Conservation (phyloP, 768 basidiomycete species). For the Amanita rubescens region DNA sequence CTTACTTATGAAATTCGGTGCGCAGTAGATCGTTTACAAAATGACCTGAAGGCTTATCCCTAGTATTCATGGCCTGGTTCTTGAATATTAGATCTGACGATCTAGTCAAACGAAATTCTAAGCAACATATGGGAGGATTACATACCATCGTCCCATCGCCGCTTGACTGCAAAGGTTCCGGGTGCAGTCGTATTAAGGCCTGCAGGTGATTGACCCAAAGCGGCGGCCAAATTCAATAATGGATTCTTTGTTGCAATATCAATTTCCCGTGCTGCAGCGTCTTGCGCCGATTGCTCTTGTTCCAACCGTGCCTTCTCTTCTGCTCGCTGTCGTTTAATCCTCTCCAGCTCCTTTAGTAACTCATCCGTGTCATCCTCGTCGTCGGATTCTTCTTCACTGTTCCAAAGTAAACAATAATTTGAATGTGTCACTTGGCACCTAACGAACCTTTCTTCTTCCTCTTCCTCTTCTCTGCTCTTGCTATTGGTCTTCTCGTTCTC, state of each 20-base stretch:
- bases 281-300: conserved; percentile 56
- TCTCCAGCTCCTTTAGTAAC: conserved; percentile 92
- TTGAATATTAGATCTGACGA: conserved; percentile 89
- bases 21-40: conserved; percentile 95
- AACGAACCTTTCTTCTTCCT: conserved; percentile 43
- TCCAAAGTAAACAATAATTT: not conserved
- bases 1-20: conserved; percentile 87
- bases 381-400: conserved; percentile 49
- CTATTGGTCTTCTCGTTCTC: conserved; percentile 42
- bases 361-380: conserved; percentile 93
- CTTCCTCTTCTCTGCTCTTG: conserved; percentile 24
- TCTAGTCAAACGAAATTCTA: conserved; percentile 1
- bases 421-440: not conserved
- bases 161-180: conserved; percentile 86
- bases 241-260: conserved; percentile 88
- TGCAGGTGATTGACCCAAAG: conserved; percentile 66
- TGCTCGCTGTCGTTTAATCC: conserved; percentile 93
- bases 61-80: conserved; percentile 69
- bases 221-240: conserved; percentile 83
- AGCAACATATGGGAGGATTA: conserved; percentile 10
- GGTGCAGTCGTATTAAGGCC: conserved; percentile 68
- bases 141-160: conserved; percentile 92
- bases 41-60: conserved; percentile 58
- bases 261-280: conserved; percentile 59
- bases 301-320: conserved; percentile 87